phyloP scores from a whole-genome alignment of 257 asterid species.

The Cinchona pubescens region DNA sequence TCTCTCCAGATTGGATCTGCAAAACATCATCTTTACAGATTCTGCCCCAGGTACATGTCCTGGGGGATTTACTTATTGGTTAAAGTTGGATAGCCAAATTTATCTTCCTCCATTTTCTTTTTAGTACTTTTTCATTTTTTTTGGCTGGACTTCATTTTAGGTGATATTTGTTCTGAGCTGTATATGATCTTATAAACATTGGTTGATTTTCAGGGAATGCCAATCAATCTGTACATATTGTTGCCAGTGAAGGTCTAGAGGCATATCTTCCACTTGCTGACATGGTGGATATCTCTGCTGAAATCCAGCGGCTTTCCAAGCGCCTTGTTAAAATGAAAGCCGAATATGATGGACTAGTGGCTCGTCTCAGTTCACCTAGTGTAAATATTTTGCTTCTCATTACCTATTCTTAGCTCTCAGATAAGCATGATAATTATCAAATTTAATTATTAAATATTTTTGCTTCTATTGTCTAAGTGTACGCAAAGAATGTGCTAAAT shows the following conservation, averaged over 20 bases:
- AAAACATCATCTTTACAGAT: slow-evolving; percentile 55
- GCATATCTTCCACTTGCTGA: slow-evolving; percentile 96
- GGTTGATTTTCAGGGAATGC: slow-evolving; percentile 66
- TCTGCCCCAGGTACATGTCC: slow-evolving; percentile 60
- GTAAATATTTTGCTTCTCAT: slow-evolving; percentile 40
- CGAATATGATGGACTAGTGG: slow-evolving; percentile 72
- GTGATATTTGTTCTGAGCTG: slow-evolving; percentile 9
- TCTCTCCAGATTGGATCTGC: slow-evolving; percentile 81
- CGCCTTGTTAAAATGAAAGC: slow-evolving; percentile 77
- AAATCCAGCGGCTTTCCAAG: slow-evolving; percentile 73
- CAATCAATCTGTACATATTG: slow-evolving; percentile 74
- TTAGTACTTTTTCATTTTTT: no score
- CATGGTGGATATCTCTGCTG: slow-evolving; percentile 93
- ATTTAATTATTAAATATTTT: neutral
- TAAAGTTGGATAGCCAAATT: neutral
- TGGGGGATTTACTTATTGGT: slow-evolving; percentile 1
- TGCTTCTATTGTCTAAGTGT: neutral
- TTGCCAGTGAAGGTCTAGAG: slow-evolving; percentile 92
- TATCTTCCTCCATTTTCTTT: neutral
- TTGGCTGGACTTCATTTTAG: neutral
- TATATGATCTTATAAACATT: slow-evolving; percentile 18
- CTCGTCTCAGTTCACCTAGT: slow-evolving; percentile 72
- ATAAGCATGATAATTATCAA: neutral
- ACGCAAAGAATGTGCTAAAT: neutral
- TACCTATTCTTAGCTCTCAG: neutral